phyloP scores from a whole-genome alignment of 345 rosid genomes.

The Chamaenerion angustifolium region DNA sequence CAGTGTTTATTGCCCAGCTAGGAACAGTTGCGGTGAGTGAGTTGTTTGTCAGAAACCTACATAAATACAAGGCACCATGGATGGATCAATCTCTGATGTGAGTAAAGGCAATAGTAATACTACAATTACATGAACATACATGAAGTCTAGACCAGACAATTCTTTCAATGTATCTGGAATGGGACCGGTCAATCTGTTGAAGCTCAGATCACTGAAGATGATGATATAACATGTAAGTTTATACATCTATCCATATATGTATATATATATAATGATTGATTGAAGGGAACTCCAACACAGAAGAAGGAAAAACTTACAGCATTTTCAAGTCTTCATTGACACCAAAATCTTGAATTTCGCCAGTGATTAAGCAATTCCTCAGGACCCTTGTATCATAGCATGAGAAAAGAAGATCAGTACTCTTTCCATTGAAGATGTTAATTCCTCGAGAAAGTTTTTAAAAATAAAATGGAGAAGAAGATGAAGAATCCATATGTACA shows the following conservation, averaged over 20 bases:
- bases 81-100: too few species aligned
- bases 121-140: conserved; percentile 26
- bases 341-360: conserved; percentile 36
- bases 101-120: too few species aligned
- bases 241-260: too few species aligned
- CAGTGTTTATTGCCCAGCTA: conserved; percentile 21
- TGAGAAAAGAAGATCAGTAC: background rate
- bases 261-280: too few species aligned
- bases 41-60: conserved; percentile 67
- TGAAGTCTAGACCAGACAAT: conserved; percentile 1
- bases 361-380: conserved; percentile 47
- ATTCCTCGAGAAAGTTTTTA: too few species aligned
- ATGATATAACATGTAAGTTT: background rate
- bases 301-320: too few species aligned
- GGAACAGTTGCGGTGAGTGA: conserved; percentile 56
- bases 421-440: too few species aligned
- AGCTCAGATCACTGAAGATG: conserved; percentile 59
- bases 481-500: too few species aligned
- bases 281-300: background rate
- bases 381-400: conserved; percentile 29
- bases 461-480: too few species aligned
- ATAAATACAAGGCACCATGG: conserved; percentile 1
- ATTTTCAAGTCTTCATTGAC: background rate
- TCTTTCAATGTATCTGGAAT: conserved; percentile 24
- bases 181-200: conserved; percentile 46